Base-by-base conservation (phyloP, 257 asterid genomes). In the Solanum verrucosum region DNA sequence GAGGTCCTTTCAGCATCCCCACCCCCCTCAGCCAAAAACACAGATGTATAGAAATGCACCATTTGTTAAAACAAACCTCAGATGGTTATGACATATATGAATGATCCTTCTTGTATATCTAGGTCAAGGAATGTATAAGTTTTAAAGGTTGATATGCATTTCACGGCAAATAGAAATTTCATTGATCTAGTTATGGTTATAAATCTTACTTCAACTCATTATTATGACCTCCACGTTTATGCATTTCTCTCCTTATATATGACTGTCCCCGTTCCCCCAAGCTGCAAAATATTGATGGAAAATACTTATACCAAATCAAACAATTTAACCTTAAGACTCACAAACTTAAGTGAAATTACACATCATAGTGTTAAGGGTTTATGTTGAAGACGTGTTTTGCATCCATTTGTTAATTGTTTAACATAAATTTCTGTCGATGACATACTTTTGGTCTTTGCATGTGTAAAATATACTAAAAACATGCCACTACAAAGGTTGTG, bases 11-110 rank as follows among this genome's bases (percentile, higher is more conserved):
- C n/a, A 14, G 63, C 21, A 44, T 44, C 40, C 49, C 40, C 85
- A 15, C 6, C 16, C 40, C 37, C 14, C 25, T 25, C 25, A 27
- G 16, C 85, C 25, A 46, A 5, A 79, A 81, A 27, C 67, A 9
- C 67, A 29, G 42, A 60, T 79, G 91, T 89, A 89, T 83, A 87
- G 75, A 78, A 49, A 81, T 89, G 67, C 73, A 70, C 49, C 83
- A 13, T 78, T 59, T 65, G 15, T 29, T 70, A 79, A 60, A 60
- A 78, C n/a, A 11, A 44, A 46, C 85, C 67, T 79, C 27, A 44
- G 65, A 44, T 79, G 63, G 8, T 77, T 77, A 37, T 38, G 60
- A 25, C 65, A 15, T 79, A 23, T 44, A 79, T 27, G 38, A 56
- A 44, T 79, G 25, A 42, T 79, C 63, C 84, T 79, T 59, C 37